A percentile compares a stretch with the other conserved stretches of the same genome.
Conservation (phyloP, 495 filamentous ascomycete species). For the Penicillium robsamsonii region DNA sequence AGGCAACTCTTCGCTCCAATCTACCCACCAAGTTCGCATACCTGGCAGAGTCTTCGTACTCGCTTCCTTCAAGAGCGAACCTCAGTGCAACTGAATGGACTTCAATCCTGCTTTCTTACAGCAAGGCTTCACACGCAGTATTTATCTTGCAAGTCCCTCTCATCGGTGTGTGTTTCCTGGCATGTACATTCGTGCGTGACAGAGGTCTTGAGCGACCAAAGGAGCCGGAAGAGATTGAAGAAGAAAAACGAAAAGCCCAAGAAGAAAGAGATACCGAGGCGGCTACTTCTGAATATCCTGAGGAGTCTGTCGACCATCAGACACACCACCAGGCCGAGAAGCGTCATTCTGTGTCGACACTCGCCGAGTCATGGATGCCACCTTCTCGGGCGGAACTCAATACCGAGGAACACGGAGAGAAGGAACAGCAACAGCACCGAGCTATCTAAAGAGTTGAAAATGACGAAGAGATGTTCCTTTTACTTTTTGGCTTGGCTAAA, state of each 20-base stretch:
- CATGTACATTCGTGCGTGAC: slow-evolving; percentile 54
- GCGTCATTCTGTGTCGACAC: slow-evolving; percentile 20
- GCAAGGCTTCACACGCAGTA: slow-evolving; percentile 50
- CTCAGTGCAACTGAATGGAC: slow-evolving; percentile 39
- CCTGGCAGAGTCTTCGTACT: slow-evolving; percentile 43
- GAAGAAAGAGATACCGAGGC: slow-evolving; percentile 24
- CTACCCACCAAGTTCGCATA: slow-evolving; percentile 42
- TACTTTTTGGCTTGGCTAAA: not conserved
- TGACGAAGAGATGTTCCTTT: not conserved
- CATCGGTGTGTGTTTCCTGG: slow-evolving; percentile 51
- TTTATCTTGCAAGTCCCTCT: slow-evolving; percentile 56
- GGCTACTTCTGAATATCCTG: slow-evolving; percentile 7
- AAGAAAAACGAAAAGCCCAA: slow-evolving; percentile 25
- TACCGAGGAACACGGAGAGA: slow-evolving; percentile 3
- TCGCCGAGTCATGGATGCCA: slow-evolving; percentile 24
- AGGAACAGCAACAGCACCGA: not conserved
- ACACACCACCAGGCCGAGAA: slow-evolving; percentile 8
- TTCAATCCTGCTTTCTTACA: slow-evolving; percentile 49
- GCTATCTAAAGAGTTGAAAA: not conserved
- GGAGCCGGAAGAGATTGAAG: slow-evolving; percentile 41
- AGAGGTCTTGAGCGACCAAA: slow-evolving; percentile 52
- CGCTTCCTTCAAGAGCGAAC: slow-evolving; percentile 32
- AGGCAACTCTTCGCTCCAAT: slow-evolving; percentile 47
- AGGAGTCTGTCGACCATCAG: slow-evolving; percentile 1
- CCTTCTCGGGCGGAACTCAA: slow-evolving; percentile 16